Evolutionary conservation across 2,329 filamentous ascomycete species (phyloP), one percentile per base, ranked within the genome.

Genomic region (Hypomyces rosellus): DNA sequence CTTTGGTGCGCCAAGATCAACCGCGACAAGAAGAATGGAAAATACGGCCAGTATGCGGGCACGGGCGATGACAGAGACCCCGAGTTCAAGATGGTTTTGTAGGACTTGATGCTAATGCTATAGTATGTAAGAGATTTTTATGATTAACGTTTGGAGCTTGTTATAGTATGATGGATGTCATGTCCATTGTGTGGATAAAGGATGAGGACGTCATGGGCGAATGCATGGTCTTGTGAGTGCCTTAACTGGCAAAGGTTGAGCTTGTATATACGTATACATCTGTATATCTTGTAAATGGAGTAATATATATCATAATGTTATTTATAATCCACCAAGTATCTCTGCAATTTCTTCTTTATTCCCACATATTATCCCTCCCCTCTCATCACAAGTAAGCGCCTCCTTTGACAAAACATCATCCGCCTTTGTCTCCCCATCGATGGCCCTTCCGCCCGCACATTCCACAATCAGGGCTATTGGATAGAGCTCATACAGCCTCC

Each of bases 1-100:
- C 58, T 82, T 0, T 83, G 81, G 66, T 85, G 82, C 57, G 68
- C 67, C 54, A 86, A 84, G 65, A 72, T 85, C 22, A 86, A 86
- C 59, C 69, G 67, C 7, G 82, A 85, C 59, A 86, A 86, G 67
- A 69, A 63, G 12, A 68, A 58, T 4, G 82, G 82, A 1, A 83
- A 80, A 59, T 80, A 84, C 57, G 76, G 75, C 46, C 61, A 77
- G 55, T 85, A 75, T 57, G 67, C 67, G 37, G 82, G 78, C 0
- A 77, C 64, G 53, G 78, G 77, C 0, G 83, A 86, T 59, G 84
- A 86, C 57, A 70, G 83, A 20, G 80, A 86, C 54, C 83, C 83
- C 0, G 63, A 69, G 2, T 86, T 86, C 57, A 76, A 70, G 54
- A 74, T 85, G 71, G 72, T 86, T 8, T 57, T 85, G 56, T 85